Conservation (phyloP, 371 early-diverging fungal species). For the Mortierella sp. region DNA sequence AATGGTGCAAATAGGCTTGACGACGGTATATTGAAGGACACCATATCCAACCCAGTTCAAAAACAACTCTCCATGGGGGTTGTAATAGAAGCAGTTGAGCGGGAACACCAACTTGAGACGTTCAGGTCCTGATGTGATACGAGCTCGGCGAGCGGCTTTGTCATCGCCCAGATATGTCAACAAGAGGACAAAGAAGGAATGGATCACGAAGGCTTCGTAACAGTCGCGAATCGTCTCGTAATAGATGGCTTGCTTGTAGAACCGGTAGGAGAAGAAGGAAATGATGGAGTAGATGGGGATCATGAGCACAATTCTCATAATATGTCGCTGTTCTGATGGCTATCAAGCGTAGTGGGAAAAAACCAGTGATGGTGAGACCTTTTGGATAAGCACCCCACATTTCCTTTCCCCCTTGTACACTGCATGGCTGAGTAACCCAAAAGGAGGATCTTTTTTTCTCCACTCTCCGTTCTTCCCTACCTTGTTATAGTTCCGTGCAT, state of each 20-base stretch:
- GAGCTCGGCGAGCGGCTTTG: slow-evolving; percentile 39
- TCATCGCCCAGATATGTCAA: slow-evolving; percentile 67
- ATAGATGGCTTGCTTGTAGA: slow-evolving; percentile 70
- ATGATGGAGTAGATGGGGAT: slow-evolving; percentile 77
- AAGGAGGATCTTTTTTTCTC: not conserved
- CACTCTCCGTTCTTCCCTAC: slow-evolving; percentile 1
- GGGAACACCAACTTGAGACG: slow-evolving; percentile 65
- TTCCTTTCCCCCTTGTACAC: not conserved
- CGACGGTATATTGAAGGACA: slow-evolving; percentile 72
- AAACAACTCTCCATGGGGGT: slow-evolving; percentile 68
- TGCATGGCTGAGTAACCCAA: no score
- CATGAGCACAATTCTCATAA: slow-evolving; percentile 75
- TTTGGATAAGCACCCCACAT: not conserved
- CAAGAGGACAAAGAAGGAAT: slow-evolving; percentile 68
- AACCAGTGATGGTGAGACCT: not conserved
- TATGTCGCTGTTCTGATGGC: slow-evolving; percentile 66
- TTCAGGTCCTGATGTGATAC: slow-evolving; percentile 40
- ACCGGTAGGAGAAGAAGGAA: slow-evolving; percentile 70
- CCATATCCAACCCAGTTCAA: slow-evolving; percentile 63
- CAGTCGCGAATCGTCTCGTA: slow-evolving; percentile 71
- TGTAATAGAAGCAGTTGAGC: slow-evolving; percentile 68
- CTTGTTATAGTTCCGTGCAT: slow-evolving; percentile 62
- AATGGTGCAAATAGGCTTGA: slow-evolving; percentile 69
- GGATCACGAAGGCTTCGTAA: slow-evolving; percentile 76
- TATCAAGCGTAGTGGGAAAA: slow-evolving; percentile 10